A percentile compares a stretch with the other conserved stretches of the same genome.
These are phyloP conservation scores for Phragmites australis DNA, from an alignment of 176 grass and related monocot species.

Conservation along the genomic window DNA sequence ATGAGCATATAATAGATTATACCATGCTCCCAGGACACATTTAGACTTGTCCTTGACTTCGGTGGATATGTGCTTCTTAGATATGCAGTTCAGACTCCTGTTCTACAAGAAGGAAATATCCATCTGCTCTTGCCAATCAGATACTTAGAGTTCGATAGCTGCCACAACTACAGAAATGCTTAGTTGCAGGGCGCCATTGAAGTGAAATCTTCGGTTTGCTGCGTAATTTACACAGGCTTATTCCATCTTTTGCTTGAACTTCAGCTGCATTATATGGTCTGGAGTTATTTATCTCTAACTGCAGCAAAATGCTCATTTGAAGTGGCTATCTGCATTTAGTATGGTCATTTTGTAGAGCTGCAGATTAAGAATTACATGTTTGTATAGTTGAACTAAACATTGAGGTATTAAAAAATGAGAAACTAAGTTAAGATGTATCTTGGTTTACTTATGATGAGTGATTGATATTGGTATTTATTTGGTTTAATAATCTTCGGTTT, in stretches of 20 bases:
- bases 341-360: constrained; percentile 13
- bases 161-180: constrained; percentile 28
- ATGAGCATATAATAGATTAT: constrained; percentile 24
- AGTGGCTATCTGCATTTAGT: constrained; percentile 32
- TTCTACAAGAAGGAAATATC: constrained; percentile 30
- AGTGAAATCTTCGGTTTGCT: constrained; percentile 15
- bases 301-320: constrained; percentile 31
- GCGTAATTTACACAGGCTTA: constrained; percentile 3
- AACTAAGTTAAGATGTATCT: too few relatives aligned
- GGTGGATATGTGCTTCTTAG: constrained; percentile 11
- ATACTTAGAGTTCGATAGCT: constrained; percentile 15
- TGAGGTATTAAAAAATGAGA: constrained; percentile 27
- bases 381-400: constrained; percentile 13
- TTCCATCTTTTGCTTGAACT: constrained; percentile 12
- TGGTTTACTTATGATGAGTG: too few relatives aligned
- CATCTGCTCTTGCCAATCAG: constrained; percentile 31
- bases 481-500: too few relatives aligned
- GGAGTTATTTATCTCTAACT: constrained; percentile 25
- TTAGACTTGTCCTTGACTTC: constrained; percentile 25
- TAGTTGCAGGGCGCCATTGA: constrained; percentile 38
- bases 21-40: constrained; percentile 28
- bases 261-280: constrained; percentile 17
- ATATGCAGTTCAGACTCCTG: constrained; percentile 34
- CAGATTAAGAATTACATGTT: constrained; percentile 9
- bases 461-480: too few relatives aligned